These are phyloP conservation scores for Jamesozyma piceae DNA, from an alignment of 805 yeast species.

Conservation along the genomic window DNA sequence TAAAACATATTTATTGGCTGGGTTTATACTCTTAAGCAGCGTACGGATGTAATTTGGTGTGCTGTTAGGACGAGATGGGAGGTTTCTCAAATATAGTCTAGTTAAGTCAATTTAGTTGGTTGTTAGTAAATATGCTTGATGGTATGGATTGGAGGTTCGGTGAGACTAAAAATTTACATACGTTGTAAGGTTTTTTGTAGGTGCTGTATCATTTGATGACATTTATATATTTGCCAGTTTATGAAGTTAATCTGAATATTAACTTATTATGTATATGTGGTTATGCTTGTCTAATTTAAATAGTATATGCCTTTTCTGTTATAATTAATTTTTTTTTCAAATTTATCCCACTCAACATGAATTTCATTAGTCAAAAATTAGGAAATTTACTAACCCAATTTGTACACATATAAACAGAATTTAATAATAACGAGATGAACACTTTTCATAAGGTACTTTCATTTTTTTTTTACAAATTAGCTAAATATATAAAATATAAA, in stretches of 20 bases:
- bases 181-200: background rate
- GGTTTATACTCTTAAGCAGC: constrained; percentile 14
- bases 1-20: constrained; percentile 11
- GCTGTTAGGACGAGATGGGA: constrained; percentile 22
- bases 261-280: background rate
- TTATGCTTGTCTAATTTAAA: too few relatives aligned
- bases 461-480: background rate
- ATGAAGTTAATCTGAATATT: background rate
- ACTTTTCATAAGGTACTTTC: background rate
- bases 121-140: constrained; percentile 1
- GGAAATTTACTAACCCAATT: too few relatives aligned
- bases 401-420: too few relatives aligned
- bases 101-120: too few relatives aligned
- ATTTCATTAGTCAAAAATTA: too few relatives aligned
- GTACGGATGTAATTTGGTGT: constrained; percentile 12
- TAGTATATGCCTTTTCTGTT: too few relatives aligned
- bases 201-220: background rate
- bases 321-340: too few relatives aligned
- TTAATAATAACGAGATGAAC: too few relatives aligned
- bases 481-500: background rate
- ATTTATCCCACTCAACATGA: too few relatives aligned
- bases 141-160: background rate
- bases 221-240: background rate
- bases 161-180: background rate
- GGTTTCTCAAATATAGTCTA: constrained; percentile 15